Percentiles rank a stretch among this genome's conserved stretches.
These are phyloP conservation scores for Mortierella sp. DNA, from an alignment of 371 early-diverging fungal species.

Conservation along the genomic window DNA sequence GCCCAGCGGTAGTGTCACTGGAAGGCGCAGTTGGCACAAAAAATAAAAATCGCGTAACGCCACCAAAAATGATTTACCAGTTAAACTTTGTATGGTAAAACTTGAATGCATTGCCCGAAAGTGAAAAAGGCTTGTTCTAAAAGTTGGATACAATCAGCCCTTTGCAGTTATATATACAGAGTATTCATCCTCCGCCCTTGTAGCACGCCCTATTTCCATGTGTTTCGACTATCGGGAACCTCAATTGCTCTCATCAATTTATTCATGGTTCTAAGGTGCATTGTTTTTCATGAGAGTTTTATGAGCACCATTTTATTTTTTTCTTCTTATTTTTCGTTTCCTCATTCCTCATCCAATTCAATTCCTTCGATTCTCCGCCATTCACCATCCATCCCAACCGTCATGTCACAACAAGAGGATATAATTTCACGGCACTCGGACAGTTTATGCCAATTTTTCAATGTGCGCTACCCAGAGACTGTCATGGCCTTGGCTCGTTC, in stretches of 20 bases:
- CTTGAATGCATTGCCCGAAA: no score
- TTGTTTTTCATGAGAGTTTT: no score
- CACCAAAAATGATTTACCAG: conserved; percentile 4
- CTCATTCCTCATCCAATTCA: conserved; percentile 9
- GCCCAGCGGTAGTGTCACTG: background rate
- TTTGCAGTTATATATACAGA: no score
- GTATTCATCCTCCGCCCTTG: no score
- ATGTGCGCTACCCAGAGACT: conserved; percentile 10
- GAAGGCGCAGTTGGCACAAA: background rate
- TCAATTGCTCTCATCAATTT: no score
- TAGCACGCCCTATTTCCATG: no score
- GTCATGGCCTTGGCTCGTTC: conserved; percentile 17
- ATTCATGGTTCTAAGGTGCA: no score
- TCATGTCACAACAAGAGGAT: conserved; percentile 7
- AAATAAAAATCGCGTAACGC: conserved; percentile 4
- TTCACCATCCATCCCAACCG: background rate
- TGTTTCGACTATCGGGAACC: no score
- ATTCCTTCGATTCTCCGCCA: background rate
- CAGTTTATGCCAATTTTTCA: conserved; percentile 20
- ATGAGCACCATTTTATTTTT: no score
- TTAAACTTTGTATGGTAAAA: no score
- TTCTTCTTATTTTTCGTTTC: conserved; percentile 7
- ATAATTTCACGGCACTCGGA: conserved; percentile 21
- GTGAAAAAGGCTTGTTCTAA: no score
- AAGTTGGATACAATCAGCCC: no score